Base-by-base conservation (phyloP, 345 rosid species). In the Eucalyptus pumila region DNA sequence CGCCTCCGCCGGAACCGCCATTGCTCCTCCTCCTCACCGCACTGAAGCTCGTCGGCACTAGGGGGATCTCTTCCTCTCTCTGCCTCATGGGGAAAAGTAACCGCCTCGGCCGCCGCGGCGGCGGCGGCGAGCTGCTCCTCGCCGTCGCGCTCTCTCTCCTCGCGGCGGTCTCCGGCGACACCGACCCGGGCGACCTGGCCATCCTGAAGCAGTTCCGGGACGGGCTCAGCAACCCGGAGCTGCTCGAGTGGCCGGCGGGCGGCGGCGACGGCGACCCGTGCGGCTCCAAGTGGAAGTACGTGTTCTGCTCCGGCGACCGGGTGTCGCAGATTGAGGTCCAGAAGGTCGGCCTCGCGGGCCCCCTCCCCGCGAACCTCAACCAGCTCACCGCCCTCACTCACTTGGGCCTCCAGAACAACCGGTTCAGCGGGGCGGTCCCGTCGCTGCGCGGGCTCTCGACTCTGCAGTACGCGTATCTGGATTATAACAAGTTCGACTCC, bases 261-360 rank as follows among this genome's bases (percentile, higher is more conserved):
- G 65, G n/a, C 14, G 65, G 86, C 88, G 95, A 93, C 26, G 93
- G 89, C 32, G 98, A 96, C 91, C 98, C 97, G 2, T 96, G 98
- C 90, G 97, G 97, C 13, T 87, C 92, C 83, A 91, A 90, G 6
- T 96, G 97, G 98, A 92, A 93, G 42, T 93, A 94, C 88, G 95
- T 96, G 40, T 88, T 40, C 87, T 96, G 98, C 88, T 52, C 80
- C 42, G 92, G 89, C 87, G 86, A 93, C 30, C 90, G 96, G 89
- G 94, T 96, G 47, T 76, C 94, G 24, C 95, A 95, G 90, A 95
- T 96, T 92, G 95, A 95, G 90, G 95, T 95, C 85, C 95, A 94
- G 87, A 87, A 87, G 44, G 49, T 94, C 88, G 95, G 94, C 49
- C 91, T 96, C 91, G 92, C 93, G 80, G 98, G 98, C n/a, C 80